Percentiles rank a stretch among this genome's conserved stretches.
These are phyloP conservation scores for Chlamydomonas incerta DNA, from an alignment of 139 green algal species.

Conservation along the genomic window DNA sequence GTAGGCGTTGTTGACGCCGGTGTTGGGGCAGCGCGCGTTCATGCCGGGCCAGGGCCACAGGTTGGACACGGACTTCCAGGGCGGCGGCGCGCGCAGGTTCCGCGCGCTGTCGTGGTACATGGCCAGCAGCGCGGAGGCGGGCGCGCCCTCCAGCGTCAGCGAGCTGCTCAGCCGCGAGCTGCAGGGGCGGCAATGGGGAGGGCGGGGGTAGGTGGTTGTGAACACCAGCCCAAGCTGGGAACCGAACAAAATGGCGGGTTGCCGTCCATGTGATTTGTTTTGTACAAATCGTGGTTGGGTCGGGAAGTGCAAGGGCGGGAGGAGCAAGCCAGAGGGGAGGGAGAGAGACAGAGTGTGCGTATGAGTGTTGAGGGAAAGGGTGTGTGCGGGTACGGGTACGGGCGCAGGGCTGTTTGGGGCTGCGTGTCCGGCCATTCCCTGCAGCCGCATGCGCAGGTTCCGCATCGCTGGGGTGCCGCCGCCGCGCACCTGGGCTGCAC, in stretches of 20 bases:
- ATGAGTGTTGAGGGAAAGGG: no score
- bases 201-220: not conserved
- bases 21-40: slow-evolving; percentile 37
- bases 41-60: slow-evolving; percentile 42
- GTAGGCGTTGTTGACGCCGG: not conserved
- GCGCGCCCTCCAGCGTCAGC: not conserved
- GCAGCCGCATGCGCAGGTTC: no score
- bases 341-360: no score
- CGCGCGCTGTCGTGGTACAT: not conserved
- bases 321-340: no score
- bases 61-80: slow-evolving; percentile 17
- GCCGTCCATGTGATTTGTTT: not conserved
- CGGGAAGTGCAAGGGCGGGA: no score
- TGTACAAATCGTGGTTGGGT: no score
- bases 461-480: no score
- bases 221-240: no score
- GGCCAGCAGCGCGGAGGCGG: not conserved
- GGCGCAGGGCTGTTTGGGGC: no score
- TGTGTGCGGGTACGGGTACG: no score
- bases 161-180: slow-evolving; percentile 11
- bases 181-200: not conserved
- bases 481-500: not conserved
- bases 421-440: no score
- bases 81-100: not conserved
- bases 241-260: no score